Evolutionary conservation across 176 grass and related monocot genomes (phyloP), one percentile per base, ranked within the genome.

Genomic region (Zea luxurians): DNA sequence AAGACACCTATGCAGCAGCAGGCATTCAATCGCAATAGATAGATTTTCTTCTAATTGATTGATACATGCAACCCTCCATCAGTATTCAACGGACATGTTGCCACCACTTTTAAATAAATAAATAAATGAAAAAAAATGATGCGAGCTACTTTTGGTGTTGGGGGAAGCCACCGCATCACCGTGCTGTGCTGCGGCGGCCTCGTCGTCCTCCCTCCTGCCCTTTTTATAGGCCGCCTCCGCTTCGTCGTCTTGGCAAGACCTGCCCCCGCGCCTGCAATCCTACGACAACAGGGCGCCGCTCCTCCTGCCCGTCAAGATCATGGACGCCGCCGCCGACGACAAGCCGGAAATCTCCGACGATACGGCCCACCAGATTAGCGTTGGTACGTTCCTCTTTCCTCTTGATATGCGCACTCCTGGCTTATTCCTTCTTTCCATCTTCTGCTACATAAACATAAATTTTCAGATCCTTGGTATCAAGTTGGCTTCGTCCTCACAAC

Each of bases 381-480:
- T 85, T 4, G 87, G 87, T 89, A 89, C 5, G 68, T 27, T 27
- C 27, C 27, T 27, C 27, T 27, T 27, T 27, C 27, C 27, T 27
- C 27, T 27, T 27, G 27, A 27, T 27, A 27, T 70, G 44, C 44
- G 5, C 20, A 18, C 42, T 61, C 21, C 59, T 12, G 59, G 27
- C 45, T 40, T 27, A 27, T 27, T 58, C 7, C 54, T 42, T 42
- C 41, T 44, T 44, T 4, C 38, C 38, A 40, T 20, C n/a, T 59
- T 59, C 55, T 59, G 16, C 55, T 59, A 21, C n/a, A 59, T 59
- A 21, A 59, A 40, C 27, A 27, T 27, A 27, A 27, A 27, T 64
- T 76, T 94, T 61, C 91, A 99, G 96, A 99, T 89, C 96, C 96
- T 70, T 99, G 96, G 96, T 99, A 99, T 62, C 96, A 99, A 66